Evolutionary conservation across 2,329 filamentous ascomycete genomes (phyloP).

Genomic region (Sporothrix curviconia): DNA sequence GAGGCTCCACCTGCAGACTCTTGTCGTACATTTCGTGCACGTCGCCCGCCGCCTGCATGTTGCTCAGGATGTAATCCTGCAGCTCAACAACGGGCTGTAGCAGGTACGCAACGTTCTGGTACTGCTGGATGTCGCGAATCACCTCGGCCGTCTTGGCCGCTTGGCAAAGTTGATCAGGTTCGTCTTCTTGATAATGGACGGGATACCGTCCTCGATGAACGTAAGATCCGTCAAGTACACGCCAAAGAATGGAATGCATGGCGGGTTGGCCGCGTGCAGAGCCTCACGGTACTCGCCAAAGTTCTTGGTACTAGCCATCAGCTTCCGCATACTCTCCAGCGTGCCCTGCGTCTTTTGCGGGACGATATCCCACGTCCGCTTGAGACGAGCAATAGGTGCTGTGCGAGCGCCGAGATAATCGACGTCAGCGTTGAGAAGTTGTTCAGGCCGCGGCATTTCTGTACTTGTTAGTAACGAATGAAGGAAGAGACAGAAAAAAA

Average conservation of each 20-base stretch:
- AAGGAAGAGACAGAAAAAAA: background rate
- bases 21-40: constrained; percentile 99
- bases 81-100: constrained; percentile 84
- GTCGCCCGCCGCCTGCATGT: constrained; percentile 91
- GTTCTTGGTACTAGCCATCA: constrained; percentile 98
- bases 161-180: constrained; percentile 98
- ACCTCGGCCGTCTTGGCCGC: constrained; percentile 97
- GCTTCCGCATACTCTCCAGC: constrained; percentile 82
- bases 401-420: constrained; percentile 92
- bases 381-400: constrained; percentile 87
- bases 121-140: constrained; percentile 96
- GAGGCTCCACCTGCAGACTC: constrained; percentile 85
- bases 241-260: constrained; percentile 97
- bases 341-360: constrained; percentile 74
- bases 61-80: constrained; percentile 93
- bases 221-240: constrained; percentile 96
- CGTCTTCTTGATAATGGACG: constrained; percentile 91
- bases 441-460: constrained; percentile 92
- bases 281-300: constrained; percentile 95
- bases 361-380: constrained; percentile 89
- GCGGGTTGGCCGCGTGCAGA: constrained; percentile 85
- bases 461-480: constrained; percentile 19
- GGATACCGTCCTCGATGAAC: constrained; percentile 96
- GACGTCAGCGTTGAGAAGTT: constrained; percentile 97
- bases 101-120: constrained; percentile 94